Evolutionary conservation across 768 basidiomycete species (phyloP), one percentile per base, ranked within the genome.

Genomic region (Kwoniella pini): DNA sequence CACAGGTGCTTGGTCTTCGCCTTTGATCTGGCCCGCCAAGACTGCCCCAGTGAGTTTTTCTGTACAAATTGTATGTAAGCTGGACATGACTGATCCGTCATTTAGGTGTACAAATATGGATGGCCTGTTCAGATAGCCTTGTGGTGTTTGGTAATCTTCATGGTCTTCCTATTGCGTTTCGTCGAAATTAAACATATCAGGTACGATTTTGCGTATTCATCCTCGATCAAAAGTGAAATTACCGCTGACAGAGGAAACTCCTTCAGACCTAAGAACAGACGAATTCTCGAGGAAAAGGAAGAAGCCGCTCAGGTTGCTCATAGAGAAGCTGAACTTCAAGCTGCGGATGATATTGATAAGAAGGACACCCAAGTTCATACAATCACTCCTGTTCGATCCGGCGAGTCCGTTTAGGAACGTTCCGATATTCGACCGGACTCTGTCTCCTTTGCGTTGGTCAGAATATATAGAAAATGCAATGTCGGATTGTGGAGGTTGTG

Each of bases 91-190:
- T 43, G 19, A 43, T 54, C n/a, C n/a, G 21, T 53, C 22, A 5
- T 7, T 53, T 28, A 57, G 30, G 72, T 74, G 49, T 77, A 69
- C 54, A 50, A 52, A 30, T 53, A 54, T 26, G 75, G 65, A 12
- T 77, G 71, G 71, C 63, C 69, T 49, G 60, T 66, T n/a, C 67
- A 55, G 17, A 61, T 72, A 40, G 75, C 64, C 0, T 63, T 77
- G 13, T 77, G 72, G 69, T 11, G 54, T 4, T 45, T 69, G 15
- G 67, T 74, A 27, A 70, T 72, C 50, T 54, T 73, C 38, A 46
- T 63, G 28, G 55, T 69, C 21, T 50, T 26, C 53, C 50, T 59
- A 0, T 28, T 76, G 44, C 51, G 72, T 36, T 70, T 57, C 30
- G 46, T 68, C 54, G 72, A 76, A 27, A 17, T 75, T 54, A 65